These are phyloP conservation scores for Dryadomyces sulphureus DNA, from an alignment of 2,329 filamentous ascomycete species.

Conservation along the genomic window DNA sequence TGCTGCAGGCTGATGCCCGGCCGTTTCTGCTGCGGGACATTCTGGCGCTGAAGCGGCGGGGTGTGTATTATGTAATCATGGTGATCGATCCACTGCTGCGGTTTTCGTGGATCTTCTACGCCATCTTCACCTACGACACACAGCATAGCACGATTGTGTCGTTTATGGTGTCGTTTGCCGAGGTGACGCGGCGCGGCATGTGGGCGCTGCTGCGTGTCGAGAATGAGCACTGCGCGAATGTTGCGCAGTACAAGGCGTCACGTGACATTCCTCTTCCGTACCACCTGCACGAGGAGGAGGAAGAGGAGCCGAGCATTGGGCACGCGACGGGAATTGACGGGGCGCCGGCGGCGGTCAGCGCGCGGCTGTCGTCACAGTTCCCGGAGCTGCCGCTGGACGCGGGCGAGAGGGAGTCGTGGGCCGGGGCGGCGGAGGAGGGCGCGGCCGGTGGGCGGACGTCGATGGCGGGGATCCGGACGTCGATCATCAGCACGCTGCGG, in stretches of 20 bases:
- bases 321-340: neutral
- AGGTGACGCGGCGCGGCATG: slow-evolving; percentile 72
- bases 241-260: slow-evolving; percentile 76
- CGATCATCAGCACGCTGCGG: slow-evolving; percentile 12
- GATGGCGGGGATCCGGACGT: slow-evolving; percentile 1
- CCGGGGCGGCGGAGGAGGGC: slow-evolving; percentile 5
- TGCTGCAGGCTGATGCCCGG: slow-evolving; percentile 63
- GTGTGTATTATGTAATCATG: slow-evolving; percentile 82
- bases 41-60: slow-evolving; percentile 61
- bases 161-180: slow-evolving; percentile 63
- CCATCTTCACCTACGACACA: slow-evolving; percentile 61
- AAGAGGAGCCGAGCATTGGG: neutral
- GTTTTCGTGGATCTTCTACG: slow-evolving; percentile 91
- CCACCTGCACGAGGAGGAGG: slow-evolving; percentile 30
- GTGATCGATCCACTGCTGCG: slow-evolving; percentile 68
- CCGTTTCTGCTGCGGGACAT: slow-evolving; percentile 59
- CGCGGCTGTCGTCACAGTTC: neutral
- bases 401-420: too few species aligned
- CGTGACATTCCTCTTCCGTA: slow-evolving; percentile 82
- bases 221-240: slow-evolving; percentile 93
- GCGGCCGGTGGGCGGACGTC: slow-evolving; percentile 12
- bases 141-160: slow-evolving; percentile 76
- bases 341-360: neutral
- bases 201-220: slow-evolving; percentile 93
- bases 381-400: too few species aligned